Percentiles rank a stretch among this genome's conserved stretches.
Evolutionary conservation across 768 basidiomycete species (phyloP).

Genomic region (Infundibulicybe gibba): DNA sequence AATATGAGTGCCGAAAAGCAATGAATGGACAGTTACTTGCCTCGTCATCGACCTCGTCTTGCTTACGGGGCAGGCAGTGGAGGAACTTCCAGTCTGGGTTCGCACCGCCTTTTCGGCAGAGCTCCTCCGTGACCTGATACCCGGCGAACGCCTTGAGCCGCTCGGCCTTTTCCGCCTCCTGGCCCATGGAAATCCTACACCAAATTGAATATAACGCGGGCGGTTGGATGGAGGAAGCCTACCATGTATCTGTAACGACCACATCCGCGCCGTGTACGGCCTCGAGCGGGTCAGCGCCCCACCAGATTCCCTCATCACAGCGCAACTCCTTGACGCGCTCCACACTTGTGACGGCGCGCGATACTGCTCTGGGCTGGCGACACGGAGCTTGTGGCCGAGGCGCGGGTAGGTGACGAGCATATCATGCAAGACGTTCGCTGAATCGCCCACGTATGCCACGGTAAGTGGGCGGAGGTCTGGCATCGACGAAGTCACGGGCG

Average conservation of each 20-base stretch:
- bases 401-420: conserved; percentile 96
- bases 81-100: conserved; percentile 90
- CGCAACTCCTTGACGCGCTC: conserved; percentile 71
- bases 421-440: conserved; percentile 93
- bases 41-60: conserved; percentile 94
- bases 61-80: conserved; percentile 93
- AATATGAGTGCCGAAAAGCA: conserved; percentile 1
- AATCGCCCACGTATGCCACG: conserved; percentile 91
- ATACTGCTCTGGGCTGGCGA: conserved; percentile 80
- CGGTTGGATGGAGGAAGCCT: conserved; percentile 13
- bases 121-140: conserved; percentile 89
- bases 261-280: conserved; percentile 90
- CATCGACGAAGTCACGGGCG: conserved; percentile 17
- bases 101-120: conserved; percentile 80
- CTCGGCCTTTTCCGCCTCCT: conserved; percentile 89
- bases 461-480: conserved; percentile 74
- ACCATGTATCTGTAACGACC: conserved; percentile 99
- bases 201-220: neutral
- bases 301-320: conserved; percentile 70
- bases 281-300: conserved; percentile 77
- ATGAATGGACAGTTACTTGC: conserved; percentile 30
- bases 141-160: conserved; percentile 85
- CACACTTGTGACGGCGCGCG: conserved; percentile 72
- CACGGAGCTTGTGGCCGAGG: conserved; percentile 79
- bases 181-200: conserved; percentile 96